Conservation (phyloP, 495 filamentous ascomycete species). For the Astrothelium subdiscretum region DNA sequence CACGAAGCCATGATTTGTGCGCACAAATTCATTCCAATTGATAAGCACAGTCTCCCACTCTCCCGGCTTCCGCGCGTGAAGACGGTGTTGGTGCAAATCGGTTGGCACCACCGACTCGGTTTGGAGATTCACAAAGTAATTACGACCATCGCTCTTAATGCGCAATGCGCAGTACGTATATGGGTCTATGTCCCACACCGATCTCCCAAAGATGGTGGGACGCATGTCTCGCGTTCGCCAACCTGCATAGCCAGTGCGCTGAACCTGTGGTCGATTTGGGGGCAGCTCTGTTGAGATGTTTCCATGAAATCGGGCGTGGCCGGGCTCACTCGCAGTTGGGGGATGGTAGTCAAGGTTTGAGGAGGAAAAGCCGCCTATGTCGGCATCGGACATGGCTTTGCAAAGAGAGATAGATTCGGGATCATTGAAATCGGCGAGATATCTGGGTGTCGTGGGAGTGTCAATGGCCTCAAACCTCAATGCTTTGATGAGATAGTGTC, state of each 20-base stretch:
- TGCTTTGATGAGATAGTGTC: conserved; percentile 33
- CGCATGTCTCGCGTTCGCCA: conserved; percentile 51
- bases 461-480: conserved; percentile 42
- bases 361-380: conserved; percentile 75
- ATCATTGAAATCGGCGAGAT: conserved; percentile 54
- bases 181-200: conserved; percentile 77
- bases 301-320: conserved; percentile 71
- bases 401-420: conserved; percentile 49
- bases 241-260: conserved; percentile 73
- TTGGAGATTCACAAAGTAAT: conserved; percentile 92
- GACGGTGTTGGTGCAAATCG: conserved; percentile 87
- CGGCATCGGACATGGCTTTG: conserved; percentile 76
- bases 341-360: conserved; percentile 58
- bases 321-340: conserved; percentile 28
- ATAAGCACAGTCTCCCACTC: conserved; percentile 91
- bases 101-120: conserved; percentile 85
- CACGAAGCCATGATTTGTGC: conserved; percentile 82
- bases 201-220: conserved; percentile 62
- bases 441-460: conserved; percentile 41
- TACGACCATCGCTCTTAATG: conserved; percentile 81
- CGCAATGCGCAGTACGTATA: conserved; percentile 80
- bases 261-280: conserved; percentile 53
- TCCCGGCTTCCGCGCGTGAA: conserved; percentile 69
- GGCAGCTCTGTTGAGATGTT: conserved; percentile 79
- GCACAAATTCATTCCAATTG: conserved; percentile 82